Evolutionary conservation across 2,329 filamentous ascomycete species (phyloP).

Genomic region (Colletotrichum scovillei): DNA sequence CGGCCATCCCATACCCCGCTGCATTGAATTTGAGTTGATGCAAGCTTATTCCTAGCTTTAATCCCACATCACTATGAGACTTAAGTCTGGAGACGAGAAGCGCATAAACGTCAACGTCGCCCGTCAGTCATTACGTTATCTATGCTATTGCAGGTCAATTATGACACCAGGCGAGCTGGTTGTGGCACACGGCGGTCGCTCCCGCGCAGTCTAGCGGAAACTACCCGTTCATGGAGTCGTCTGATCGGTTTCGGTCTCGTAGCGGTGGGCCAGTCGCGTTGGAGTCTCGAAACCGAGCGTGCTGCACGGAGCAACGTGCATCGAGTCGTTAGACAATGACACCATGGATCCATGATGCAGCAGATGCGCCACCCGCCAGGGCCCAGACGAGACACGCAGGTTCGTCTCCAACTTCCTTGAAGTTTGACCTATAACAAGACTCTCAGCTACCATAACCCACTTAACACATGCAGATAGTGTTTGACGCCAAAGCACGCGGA

Average conservation of each 20-base stretch:
- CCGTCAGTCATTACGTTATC: background rate
- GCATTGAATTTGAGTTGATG: background rate
- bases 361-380: background rate
- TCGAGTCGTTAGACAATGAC: background rate
- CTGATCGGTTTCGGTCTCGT: slow-evolving; percentile 24
- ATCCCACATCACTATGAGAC: background rate
- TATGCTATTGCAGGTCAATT: background rate
- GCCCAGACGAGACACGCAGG: background rate
- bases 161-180: background rate
- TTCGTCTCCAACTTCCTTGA: background rate
- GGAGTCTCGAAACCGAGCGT: background rate
- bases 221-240: background rate
- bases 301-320: background rate
- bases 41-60: background rate
- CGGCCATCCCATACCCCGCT: background rate
- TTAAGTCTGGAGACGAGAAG: background rate
- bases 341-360: background rate
- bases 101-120: background rate
- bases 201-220: background rate
- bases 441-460: no score
- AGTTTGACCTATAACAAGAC: background rate
- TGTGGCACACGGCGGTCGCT: background rate
- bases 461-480: no score
- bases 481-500: background rate
- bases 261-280: background rate